phyloP scores from a whole-genome alignment of 2,329 filamentous ascomycete species.

The Tolypocladium ophioglossoides region DNA sequence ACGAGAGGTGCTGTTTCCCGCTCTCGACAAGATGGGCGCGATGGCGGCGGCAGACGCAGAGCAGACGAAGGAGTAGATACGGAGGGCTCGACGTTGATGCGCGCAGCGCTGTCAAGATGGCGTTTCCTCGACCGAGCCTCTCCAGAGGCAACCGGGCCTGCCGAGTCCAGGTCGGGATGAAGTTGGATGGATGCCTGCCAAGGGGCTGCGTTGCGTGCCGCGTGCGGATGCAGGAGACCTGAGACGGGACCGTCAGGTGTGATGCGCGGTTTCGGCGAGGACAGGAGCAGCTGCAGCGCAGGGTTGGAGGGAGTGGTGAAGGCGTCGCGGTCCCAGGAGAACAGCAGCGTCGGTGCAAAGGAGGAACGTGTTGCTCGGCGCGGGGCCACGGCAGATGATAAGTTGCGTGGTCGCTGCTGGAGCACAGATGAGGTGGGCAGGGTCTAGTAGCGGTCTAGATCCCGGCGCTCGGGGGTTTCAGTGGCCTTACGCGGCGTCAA shows the following conservation, averaged over 20 bases:
- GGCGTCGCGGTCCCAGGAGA: background rate
- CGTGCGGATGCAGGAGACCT: background rate
- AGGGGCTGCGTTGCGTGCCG: background rate
- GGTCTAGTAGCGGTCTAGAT: background rate
- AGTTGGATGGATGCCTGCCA: background rate
- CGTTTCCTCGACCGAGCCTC: background rate
- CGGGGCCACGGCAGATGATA: too few relatives aligned
- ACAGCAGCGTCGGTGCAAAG: background rate
- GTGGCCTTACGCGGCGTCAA: background rate
- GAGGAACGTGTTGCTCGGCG: background rate
- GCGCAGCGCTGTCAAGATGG: background rate
- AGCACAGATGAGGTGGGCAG: background rate
- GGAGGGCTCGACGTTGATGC: background rate
- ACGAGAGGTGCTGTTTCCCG: background rate
- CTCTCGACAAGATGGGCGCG: background rate
- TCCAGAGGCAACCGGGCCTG: background rate
- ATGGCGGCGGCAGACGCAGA: background rate
- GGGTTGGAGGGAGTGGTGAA: background rate
- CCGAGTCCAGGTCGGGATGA: background rate
- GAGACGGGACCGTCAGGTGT: background rate
- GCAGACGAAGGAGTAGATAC: background rate
- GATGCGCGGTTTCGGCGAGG: background rate
- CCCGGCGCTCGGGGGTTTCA: background rate
- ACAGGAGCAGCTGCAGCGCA: background rate
- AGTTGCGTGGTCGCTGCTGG: too few relatives aligned